These are phyloP conservation scores for Cicer bijugum DNA, from an alignment of 306 rosid genomes.

Conservation along the genomic window DNA sequence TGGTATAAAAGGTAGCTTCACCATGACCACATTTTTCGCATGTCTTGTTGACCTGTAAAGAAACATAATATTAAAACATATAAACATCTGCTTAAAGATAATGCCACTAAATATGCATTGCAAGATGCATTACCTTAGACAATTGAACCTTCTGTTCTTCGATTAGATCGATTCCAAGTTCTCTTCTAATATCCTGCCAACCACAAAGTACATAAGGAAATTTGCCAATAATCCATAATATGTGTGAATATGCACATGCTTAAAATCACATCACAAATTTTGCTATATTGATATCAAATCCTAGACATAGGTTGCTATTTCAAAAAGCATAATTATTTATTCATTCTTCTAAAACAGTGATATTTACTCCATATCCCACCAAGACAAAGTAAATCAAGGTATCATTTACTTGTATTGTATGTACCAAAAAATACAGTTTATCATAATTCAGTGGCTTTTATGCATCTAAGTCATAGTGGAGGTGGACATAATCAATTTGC, in stretches of 20 bases:
- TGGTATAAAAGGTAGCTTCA: constrained; percentile 60
- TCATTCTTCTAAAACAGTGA: constrained; percentile 5
- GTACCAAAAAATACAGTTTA: background rate
- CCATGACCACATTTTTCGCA: constrained; percentile 85
- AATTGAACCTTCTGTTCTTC: constrained; percentile 47
- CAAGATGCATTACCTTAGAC: constrained; percentile 50
- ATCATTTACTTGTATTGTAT: background rate
- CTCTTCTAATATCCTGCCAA: constrained; percentile 56
- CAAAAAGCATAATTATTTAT: background rate
- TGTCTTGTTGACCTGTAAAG: constrained; percentile 62
- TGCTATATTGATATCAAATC: background rate
- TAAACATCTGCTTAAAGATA: background rate
- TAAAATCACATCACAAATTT: constrained; percentile 8
- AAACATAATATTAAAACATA: constrained; percentile 14
- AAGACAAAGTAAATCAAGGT: background rate
- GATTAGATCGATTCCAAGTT: constrained; percentile 50
- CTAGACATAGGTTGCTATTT: background rate
- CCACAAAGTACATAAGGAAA: constrained; percentile 26
- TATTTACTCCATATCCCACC: constrained; percentile 1
- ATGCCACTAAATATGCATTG: background rate
- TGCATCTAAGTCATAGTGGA: background rate
- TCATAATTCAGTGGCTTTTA: background rate
- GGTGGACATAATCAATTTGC: background rate
- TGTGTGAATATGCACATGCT: constrained; percentile 1
- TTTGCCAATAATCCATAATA: background rate